Evolutionary conservation across 176 grass and related monocot species (phyloP), one percentile per base, ranked within the genome.

Genomic region (Oryza glaberrima): DNA sequence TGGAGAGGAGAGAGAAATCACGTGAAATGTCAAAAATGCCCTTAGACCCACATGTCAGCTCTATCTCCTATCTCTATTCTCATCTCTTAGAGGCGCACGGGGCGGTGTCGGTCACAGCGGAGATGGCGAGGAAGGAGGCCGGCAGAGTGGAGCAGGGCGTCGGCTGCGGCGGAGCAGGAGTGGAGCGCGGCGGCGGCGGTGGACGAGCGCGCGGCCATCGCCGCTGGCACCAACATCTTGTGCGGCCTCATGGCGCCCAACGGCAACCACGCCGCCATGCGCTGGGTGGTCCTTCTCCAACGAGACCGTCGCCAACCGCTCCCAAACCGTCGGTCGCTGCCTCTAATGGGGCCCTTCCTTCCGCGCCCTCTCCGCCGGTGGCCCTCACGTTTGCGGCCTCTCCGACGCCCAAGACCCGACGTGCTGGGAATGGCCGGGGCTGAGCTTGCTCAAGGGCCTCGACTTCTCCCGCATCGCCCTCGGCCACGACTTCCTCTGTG

Each of bases 401-500:
- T 84, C 82, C 73, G 80, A 82, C 43, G 65, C 2, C 61, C 82
- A 81, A 7, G 74, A 69, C 4, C 72, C 69, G 48, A 60, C 66
- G 4, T 98, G 96, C 83, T 95, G 96, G 96, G 82, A 91, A 75
- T 98, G 96, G 96, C 65, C 65, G 9, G 7, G 69, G 1, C 34
- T 98, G 11, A 0, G 1, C 0, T 41, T 93, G 12, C 89, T 85
- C 0, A 71, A 56, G 0, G 85, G 74, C 34, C 9, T 84, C 8
- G 69, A 81, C 70, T 95, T 98, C 40, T 78, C 83, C 11, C 32
- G 70, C 32, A 92, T 98, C 86, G 93, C 96, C 17, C 89, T 98
- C 34, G 96, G 96, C 25, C 35, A 83, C 3, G 75, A 92, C 75
- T 98, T 99, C 90, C 81, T 96, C 81, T 99, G 97, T 74, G 97